These are phyloP conservation scores for Wickerhamomyces hampshirensis DNA, from an alignment of 805 yeast species.

Conservation along the genomic window DNA sequence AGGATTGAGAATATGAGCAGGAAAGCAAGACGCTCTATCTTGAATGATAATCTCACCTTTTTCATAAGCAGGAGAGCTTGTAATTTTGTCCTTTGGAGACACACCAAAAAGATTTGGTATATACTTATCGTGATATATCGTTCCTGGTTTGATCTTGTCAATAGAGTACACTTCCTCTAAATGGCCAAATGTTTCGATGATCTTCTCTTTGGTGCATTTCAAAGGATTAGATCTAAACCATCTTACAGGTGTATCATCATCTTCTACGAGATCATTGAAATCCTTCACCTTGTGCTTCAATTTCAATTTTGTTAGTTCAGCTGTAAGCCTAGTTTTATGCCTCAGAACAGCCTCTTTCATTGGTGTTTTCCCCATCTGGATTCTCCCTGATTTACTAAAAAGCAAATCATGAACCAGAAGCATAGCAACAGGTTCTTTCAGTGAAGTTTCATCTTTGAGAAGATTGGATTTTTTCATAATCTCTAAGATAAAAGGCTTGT, in stretches of 20 bases:
- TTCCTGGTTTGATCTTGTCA: constrained; percentile 45
- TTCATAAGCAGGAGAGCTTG: constrained; percentile 62
- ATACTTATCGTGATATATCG: constrained; percentile 65
- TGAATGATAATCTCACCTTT: constrained; percentile 83
- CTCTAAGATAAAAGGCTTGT: constrained; percentile 55
- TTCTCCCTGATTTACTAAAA: constrained; percentile 69
- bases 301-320: constrained; percentile 76
- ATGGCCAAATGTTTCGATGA: constrained; percentile 32
- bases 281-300: constrained; percentile 61
- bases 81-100: constrained; percentile 68
- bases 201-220: constrained; percentile 33
- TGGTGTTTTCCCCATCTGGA: constrained; percentile 85
- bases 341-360: constrained; percentile 75
- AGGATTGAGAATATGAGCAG: constrained; percentile 77
- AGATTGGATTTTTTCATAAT: constrained; percentile 67
- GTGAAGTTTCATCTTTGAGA: constrained; percentile 46
- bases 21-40: constrained; percentile 96
- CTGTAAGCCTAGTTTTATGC: constrained; percentile 75
- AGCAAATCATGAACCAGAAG: constrained; percentile 79
- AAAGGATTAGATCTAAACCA: constrained; percentile 78
- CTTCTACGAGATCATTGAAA: constrained; percentile 48
- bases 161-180: constrained; percentile 43
- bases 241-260: constrained; percentile 67
- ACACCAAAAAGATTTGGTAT: constrained; percentile 80
- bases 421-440: constrained; percentile 50